These are phyloP conservation scores for Hanseniaspora jakobsenii DNA, from an alignment of 805 yeast species.

Conservation along the genomic window DNA sequence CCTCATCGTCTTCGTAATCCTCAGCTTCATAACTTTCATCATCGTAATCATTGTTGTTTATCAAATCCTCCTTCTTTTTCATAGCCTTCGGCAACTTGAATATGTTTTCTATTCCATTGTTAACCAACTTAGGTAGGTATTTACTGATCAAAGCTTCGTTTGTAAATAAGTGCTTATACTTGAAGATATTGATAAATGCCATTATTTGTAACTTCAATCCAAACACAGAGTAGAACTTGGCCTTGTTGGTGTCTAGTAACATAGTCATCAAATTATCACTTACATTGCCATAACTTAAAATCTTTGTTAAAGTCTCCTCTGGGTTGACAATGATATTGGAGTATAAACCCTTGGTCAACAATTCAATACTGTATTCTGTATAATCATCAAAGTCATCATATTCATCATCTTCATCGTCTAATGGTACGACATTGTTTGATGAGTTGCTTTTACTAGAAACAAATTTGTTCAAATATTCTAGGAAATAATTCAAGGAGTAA, in stretches of 20 bases:
- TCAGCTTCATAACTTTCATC: conserved; percentile 23
- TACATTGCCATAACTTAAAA: no score
- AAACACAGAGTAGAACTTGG: conserved; percentile 52
- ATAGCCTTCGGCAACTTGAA: conserved; percentile 63
- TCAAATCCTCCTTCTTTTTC: conserved; percentile 47
- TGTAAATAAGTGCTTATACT: conserved; percentile 25
- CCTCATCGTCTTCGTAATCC: conserved; percentile 42
- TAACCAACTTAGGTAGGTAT: conserved; percentile 39
- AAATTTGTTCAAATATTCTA: conserved; percentile 20
- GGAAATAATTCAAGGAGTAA: conserved; percentile 21
- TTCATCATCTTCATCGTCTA: conserved; percentile 22
- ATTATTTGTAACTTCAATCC: conserved; percentile 63
- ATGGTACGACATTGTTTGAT: conserved; percentile 21
- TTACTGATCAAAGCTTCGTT: conserved; percentile 30
- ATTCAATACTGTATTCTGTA: conserved; percentile 30
- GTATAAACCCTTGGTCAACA: conserved; percentile 47
- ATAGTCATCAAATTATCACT: no score
- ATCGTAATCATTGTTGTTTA: conserved; percentile 38
- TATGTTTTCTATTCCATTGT: conserved; percentile 40
- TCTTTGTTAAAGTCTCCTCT: conserved; percentile 35
- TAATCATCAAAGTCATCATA: conserved; percentile 1
- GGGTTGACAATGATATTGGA: conserved; percentile 57
- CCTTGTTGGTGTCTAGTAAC: conserved; percentile 20
- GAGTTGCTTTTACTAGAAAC: neutral
- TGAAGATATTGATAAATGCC: conserved; percentile 47